Percentiles rank a stretch among this genome's conserved stretches.
phyloP scores from a whole-genome alignment of 768 basidiomycete genomes.

The Russula emetica region DNA sequence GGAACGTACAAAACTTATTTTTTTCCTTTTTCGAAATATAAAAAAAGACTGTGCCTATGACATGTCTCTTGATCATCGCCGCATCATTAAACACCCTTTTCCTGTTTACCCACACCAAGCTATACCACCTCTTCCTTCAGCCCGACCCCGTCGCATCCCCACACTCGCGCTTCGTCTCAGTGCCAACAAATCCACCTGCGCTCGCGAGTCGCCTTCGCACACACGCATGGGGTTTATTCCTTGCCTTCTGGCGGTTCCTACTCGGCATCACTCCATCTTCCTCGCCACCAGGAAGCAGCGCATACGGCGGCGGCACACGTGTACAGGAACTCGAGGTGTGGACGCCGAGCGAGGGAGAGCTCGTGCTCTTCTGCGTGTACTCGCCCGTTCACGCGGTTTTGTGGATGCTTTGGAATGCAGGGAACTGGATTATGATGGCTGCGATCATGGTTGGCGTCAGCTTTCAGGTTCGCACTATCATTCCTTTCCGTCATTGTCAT shows the following conservation, averaged over 20 bases:
- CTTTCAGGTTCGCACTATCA: constrained; percentile 48
- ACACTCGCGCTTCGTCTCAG: constrained; percentile 62
- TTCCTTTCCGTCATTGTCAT: constrained; percentile 6
- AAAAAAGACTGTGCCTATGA: constrained; percentile 59
- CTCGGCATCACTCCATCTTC: constrained; percentile 51
- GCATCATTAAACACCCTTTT: constrained; percentile 60
- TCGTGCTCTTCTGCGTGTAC: constrained; percentile 66
- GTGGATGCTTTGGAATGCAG: constrained; percentile 65
- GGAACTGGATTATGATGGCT: constrained; percentile 73
- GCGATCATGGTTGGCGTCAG: constrained; percentile 63
- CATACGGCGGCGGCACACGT: constrained; percentile 30
- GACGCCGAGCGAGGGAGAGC: constrained; percentile 69
- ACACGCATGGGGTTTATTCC: constrained; percentile 48
- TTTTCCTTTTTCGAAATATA: not conserved
- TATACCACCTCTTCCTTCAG: constrained; percentile 64
- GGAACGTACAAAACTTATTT: constrained; percentile 8
- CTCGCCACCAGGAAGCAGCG: constrained; percentile 23
- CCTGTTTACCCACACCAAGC: constrained; percentile 62
- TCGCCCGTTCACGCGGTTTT: constrained; percentile 71
- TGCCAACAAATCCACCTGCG: constrained; percentile 42
- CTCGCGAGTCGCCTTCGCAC: constrained; percentile 30
- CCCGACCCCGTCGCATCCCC: constrained; percentile 65
- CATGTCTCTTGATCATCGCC: constrained; percentile 49
- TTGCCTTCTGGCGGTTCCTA: constrained; percentile 61
- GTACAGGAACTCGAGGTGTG: constrained; percentile 80